phyloP scores from a whole-genome alignment of 331 rosid species.

The Rhamnella rubrinervis region DNA sequence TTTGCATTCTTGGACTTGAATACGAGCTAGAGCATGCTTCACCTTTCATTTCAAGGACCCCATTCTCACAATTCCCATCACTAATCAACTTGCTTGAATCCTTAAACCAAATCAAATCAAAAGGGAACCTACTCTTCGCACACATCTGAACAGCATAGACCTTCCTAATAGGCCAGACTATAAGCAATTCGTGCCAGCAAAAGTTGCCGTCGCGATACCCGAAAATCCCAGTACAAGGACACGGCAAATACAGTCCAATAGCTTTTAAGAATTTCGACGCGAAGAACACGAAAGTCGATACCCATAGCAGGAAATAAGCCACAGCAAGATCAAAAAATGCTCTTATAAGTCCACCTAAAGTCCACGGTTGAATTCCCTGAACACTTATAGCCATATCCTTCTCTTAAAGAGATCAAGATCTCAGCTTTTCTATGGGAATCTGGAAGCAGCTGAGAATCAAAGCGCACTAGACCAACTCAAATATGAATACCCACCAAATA shows the following conservation, averaged over 20 bases:
- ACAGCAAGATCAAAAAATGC: slow-evolving; percentile 64
- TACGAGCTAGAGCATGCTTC: slow-evolving; percentile 51
- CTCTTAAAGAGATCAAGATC: slow-evolving; percentile 30
- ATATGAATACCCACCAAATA: slow-evolving; percentile 20
- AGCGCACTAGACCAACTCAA: slow-evolving; percentile 4
- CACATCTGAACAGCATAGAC: slow-evolving; percentile 46
- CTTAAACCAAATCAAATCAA: slow-evolving; percentile 50
- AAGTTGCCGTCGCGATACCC: slow-evolving; percentile 50
- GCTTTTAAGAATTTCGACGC: slow-evolving; percentile 41
- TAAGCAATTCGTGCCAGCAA: slow-evolving; percentile 57
- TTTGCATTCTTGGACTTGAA: slow-evolving; percentile 34
- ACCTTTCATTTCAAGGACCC: slow-evolving; percentile 43
- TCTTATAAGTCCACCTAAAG: slow-evolving; percentile 53
- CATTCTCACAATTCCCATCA: slow-evolving; percentile 32
- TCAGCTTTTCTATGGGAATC: slow-evolving; percentile 8
- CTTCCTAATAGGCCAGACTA: slow-evolving; percentile 53
- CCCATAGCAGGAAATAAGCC: slow-evolving; percentile 68
- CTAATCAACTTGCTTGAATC: slow-evolving; percentile 24
- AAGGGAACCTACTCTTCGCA: slow-evolving; percentile 60
- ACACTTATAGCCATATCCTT: slow-evolving; percentile 39
- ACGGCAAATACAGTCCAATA: slow-evolving; percentile 59
- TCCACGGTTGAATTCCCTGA: slow-evolving; percentile 66
- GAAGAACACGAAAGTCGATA: slow-evolving; percentile 52
- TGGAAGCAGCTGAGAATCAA: slow-evolving; percentile 26
- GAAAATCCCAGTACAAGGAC: slow-evolving; percentile 75